Percentiles rank a stretch among this genome's conserved stretches.
These are phyloP conservation scores for Naganishia randhawae DNA, from an alignment of 768 basidiomycete species.

Conservation along the genomic window DNA sequence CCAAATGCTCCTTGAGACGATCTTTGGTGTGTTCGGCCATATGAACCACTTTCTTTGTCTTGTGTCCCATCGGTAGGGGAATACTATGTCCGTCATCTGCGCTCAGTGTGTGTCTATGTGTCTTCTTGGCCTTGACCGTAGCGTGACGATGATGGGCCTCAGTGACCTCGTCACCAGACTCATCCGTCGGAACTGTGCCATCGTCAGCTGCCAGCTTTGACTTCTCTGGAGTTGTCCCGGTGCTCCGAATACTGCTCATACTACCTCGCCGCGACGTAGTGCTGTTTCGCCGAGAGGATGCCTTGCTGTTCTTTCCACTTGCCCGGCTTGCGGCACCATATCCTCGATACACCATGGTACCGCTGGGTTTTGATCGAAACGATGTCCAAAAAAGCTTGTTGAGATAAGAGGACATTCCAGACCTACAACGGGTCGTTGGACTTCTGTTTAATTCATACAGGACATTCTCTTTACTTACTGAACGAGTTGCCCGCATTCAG, in stretches of 20 bases:
- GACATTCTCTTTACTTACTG: constrained; percentile 41
- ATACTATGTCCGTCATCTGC: constrained; percentile 23
- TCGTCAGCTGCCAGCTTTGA: constrained; percentile 11
- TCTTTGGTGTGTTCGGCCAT: constrained; percentile 31
- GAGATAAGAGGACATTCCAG: constrained; percentile 43
- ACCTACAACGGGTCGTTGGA: constrained; percentile 23
- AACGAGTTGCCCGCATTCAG: constrained; percentile 47
- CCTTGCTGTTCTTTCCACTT: constrained; percentile 25
- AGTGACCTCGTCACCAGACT: constrained; percentile 5
- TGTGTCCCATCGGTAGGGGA: constrained; percentile 10
- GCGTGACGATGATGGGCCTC: neutral
- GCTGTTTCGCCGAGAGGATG: constrained; percentile 21
- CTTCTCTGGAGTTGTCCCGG: constrained; percentile 1
- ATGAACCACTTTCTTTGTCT: constrained; percentile 22
- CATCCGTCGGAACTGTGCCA: constrained; percentile 1
- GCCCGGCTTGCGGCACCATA: constrained; percentile 44
- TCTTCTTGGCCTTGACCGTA: neutral
- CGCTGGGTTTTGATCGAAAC: constrained; percentile 45
- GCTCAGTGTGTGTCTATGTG: constrained; percentile 4
- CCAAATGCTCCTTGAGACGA: constrained; percentile 29
- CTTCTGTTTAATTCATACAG: neutral
- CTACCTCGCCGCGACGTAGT: constrained; percentile 40
- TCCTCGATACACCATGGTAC: constrained; percentile 52
- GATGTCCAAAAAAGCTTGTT: constrained; percentile 48
- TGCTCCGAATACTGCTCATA: constrained; percentile 31